Conservation (phyloP, 1,284 basidiomycete genomes). For the Trametes pubescens region DNA sequence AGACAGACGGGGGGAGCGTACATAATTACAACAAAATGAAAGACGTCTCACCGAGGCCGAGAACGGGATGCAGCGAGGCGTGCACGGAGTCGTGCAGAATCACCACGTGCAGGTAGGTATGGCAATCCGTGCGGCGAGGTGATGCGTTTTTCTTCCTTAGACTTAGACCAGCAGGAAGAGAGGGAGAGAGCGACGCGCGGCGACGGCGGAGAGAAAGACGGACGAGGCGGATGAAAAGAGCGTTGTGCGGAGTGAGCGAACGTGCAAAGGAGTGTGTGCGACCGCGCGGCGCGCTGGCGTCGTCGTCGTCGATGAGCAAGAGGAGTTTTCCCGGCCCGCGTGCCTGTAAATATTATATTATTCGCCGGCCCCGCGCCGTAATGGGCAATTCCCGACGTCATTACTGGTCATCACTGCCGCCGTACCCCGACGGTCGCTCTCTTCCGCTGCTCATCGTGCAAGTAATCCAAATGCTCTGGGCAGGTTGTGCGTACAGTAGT, state of each 20-base stretch:
- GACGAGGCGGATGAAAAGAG: slow-evolving; percentile 17
- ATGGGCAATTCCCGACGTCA: slow-evolving; percentile 30
- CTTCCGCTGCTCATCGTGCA: background rate
- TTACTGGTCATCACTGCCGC: slow-evolving; percentile 9
- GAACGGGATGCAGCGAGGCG: slow-evolving; percentile 24
- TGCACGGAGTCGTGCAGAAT: slow-evolving; percentile 33
- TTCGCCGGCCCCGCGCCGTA: slow-evolving; percentile 3
- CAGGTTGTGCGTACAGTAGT: slow-evolving; percentile 9
- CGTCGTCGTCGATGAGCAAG: slow-evolving; percentile 23
- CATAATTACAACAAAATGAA: slow-evolving; percentile 32
- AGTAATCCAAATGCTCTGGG: background rate
- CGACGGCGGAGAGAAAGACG: slow-evolving; percentile 13
- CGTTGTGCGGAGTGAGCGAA: slow-evolving; percentile 25
- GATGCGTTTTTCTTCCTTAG: slow-evolving; percentile 16
- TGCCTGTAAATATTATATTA: slow-evolving; percentile 21
- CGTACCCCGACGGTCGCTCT: background rate
- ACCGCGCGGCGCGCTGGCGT: slow-evolving; percentile 25
- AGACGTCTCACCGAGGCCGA: slow-evolving; percentile 23
- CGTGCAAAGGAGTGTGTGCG: slow-evolving; percentile 30
- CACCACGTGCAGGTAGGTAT: slow-evolving; percentile 40
- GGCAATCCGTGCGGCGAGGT: slow-evolving; percentile 26
- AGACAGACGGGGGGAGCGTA: slow-evolving; percentile 18
- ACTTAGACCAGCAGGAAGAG: background rate
- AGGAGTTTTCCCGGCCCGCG: slow-evolving; percentile 15
- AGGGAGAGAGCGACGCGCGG: slow-evolving; percentile 7